These are phyloP conservation scores for Cryptococcus jaspeensis DNA, from an alignment of 1,284 basidiomycete genomes.

Conservation along the genomic window DNA sequence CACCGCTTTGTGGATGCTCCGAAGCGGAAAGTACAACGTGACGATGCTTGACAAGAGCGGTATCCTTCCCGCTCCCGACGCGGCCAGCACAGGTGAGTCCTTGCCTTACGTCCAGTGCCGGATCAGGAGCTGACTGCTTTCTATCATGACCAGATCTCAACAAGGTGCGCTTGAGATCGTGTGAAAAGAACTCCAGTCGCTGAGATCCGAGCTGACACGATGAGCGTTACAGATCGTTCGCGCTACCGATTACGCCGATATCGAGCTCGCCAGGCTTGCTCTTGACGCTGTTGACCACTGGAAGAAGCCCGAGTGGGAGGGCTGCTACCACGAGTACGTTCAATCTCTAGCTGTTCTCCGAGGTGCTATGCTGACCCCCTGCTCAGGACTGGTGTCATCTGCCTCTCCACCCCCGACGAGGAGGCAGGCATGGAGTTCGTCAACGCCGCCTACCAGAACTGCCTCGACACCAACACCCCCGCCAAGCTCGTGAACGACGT, in stretches of 20 bases:
- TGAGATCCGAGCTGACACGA: not conserved
- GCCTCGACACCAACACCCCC: conserved; percentile 27
- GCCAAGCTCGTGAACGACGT: conserved; percentile 22
- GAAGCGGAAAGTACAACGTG: conserved; percentile 46
- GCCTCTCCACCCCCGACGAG: conserved; percentile 25
- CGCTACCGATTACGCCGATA: conserved; percentile 50
- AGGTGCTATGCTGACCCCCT: not conserved
- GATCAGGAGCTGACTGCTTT: not conserved
- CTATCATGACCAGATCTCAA: conserved; percentile 45
- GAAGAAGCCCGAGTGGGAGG: conserved; percentile 60
- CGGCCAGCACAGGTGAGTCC: conserved; percentile 47
- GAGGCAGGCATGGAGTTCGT: conserved; percentile 35
- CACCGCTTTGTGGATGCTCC: conserved; percentile 50
- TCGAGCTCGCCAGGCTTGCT: conserved; percentile 36
- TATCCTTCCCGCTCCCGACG: conserved; percentile 49
- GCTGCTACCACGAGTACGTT: conserved; percentile 76
- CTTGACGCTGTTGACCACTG: conserved; percentile 50
- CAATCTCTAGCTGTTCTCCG: not conserved
- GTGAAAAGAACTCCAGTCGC: not conserved
- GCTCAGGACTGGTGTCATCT: conserved; percentile 43
- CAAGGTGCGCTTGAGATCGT: conserved; percentile 31
- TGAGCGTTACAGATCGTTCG: conserved; percentile 41
- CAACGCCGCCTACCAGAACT: conserved; percentile 37
- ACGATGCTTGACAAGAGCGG: conserved; percentile 48
- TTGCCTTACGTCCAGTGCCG: not conserved